These are phyloP conservation scores for Camelina neglecta DNA, from an alignment of 345 rosid genomes.

Conservation along the genomic window DNA sequence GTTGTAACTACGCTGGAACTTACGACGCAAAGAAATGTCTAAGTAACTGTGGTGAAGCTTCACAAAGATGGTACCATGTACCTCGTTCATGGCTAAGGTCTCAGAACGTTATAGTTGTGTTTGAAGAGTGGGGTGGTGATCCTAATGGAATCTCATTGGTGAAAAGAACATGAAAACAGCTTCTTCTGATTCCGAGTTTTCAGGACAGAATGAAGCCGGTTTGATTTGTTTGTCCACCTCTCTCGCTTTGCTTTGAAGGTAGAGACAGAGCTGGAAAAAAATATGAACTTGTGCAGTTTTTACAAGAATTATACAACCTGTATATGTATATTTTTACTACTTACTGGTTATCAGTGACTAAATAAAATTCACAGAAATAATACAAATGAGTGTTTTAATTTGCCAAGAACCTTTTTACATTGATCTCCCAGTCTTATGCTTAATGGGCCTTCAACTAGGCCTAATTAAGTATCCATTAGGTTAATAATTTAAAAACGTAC, in stretches of 20 bases:
- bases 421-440: not conserved
- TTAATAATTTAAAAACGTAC: not conserved
- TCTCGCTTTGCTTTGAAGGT: conserved; percentile 38
- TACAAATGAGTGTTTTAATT: not conserved
- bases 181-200: conserved; percentile 35
- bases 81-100: conserved; percentile 85
- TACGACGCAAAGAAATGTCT: conserved; percentile 59
- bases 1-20: conserved; percentile 73
- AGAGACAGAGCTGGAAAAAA: conserved; percentile 27
- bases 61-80: conserved; percentile 94
- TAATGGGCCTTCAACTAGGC: conserved; percentile 26
- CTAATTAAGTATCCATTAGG: not conserved
- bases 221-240: conserved; percentile 22
- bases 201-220: conserved; percentile 28
- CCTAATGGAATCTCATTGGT: conserved; percentile 72
- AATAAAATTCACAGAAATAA: conserved; percentile 23
- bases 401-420: not conserved
- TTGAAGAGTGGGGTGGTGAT: conserved; percentile 94
- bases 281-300: conserved; percentile 27
- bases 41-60: conserved; percentile 72
- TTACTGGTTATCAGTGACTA: not conserved
- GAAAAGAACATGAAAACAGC: conserved; percentile 51
- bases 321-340: conserved; percentile 6
- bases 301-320: conserved; percentile 31
- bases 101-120: conserved; percentile 72